phyloP scores from a whole-genome alignment of 768 basidiomycete species.

The Naganishia vaughanmartiniae region DNA sequence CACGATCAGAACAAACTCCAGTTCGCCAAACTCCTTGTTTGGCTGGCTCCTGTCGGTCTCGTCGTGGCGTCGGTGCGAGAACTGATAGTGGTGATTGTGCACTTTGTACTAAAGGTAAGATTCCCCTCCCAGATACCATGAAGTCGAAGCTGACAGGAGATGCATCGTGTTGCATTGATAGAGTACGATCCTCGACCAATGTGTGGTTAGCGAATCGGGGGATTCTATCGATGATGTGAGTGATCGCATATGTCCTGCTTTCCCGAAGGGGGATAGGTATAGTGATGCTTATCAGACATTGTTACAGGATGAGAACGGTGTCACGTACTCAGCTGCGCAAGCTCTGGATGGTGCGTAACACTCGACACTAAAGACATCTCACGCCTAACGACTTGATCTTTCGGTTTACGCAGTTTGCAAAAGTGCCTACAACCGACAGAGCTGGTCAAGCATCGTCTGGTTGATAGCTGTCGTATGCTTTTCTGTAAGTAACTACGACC shows the following conservation, averaged over 20 bases:
- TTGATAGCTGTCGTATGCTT: slow-evolving; percentile 59
- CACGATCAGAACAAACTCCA: slow-evolving; percentile 36
- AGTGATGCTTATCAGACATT: not conserved
- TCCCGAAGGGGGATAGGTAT: not conserved
- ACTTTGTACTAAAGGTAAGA: slow-evolving; percentile 42
- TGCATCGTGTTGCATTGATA: not conserved
- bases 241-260: not conserved
- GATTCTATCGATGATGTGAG: slow-evolving; percentile 1
- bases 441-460: slow-evolving; percentile 67
- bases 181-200: slow-evolving; percentile 41
- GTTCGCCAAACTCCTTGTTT: slow-evolving; percentile 35
- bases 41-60: slow-evolving; percentile 43
- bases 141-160: not conserved
- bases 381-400: not conserved
- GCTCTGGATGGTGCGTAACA: slow-evolving; percentile 15
- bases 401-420: slow-evolving; percentile 61
- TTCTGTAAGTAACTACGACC: slow-evolving; percentile 55
- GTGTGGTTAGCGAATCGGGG: slow-evolving; percentile 32
- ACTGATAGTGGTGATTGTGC: slow-evolving; percentile 36
- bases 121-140: not conserved
- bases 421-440: slow-evolving; percentile 62
- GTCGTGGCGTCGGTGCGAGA: slow-evolving; percentile 31
- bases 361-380: not conserved
- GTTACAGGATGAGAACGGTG: not conserved
- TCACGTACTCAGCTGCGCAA: not conserved